These are phyloP conservation scores for Plasmodium coatneyi DNA, from an alignment of 169 alveolate species.

Conservation along the genomic window DNA sequence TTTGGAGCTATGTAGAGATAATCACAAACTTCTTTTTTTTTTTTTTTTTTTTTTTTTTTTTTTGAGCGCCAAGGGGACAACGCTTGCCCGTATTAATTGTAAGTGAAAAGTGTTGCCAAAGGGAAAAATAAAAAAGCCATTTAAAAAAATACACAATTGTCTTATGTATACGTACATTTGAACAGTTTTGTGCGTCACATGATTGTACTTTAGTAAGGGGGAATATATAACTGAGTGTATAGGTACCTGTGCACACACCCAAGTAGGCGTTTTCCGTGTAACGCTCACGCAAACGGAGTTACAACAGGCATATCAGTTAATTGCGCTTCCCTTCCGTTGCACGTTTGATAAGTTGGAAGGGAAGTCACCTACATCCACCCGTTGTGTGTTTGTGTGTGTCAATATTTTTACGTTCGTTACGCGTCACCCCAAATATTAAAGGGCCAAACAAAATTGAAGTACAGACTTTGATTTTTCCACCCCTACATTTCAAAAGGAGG, in stretches of 20 bases:
- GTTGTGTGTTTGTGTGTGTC: background rate
- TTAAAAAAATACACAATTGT: background rate
- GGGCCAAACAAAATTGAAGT: background rate
- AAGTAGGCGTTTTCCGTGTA: background rate
- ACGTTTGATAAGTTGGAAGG: background rate
- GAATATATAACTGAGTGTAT: background rate
- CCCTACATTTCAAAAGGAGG: background rate
- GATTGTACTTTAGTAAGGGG: background rate
- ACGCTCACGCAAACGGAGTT: background rate
- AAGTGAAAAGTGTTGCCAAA: background rate
- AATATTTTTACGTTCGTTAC: background rate
- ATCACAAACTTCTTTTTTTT: background rate
- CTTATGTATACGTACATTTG: background rate
- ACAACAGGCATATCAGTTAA: background rate
- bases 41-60: no score
- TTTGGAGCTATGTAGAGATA: background rate
- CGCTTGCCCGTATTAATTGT: background rate
- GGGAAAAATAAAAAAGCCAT: background rate
- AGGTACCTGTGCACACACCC: background rate
- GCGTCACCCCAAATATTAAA: background rate
- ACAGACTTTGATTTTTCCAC: background rate
- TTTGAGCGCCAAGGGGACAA: background rate
- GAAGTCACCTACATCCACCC: background rate
- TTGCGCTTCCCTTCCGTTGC: background rate
- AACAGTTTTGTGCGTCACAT: background rate